Conservation (phyloP, 2,329 filamentous ascomycete species). For the Talaromyces sp. region DNA sequence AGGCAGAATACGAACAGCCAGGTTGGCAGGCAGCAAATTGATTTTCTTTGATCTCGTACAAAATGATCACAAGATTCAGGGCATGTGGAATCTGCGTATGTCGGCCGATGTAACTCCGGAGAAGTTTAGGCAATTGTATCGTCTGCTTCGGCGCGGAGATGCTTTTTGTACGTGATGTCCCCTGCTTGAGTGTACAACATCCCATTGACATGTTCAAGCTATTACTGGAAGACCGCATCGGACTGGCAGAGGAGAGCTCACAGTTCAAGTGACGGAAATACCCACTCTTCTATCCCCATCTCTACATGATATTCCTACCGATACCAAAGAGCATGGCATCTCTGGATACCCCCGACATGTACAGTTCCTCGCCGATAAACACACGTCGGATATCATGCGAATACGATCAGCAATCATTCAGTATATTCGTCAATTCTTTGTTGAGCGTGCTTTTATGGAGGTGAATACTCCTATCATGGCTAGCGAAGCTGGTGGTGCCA, state of each 20-base stretch:
- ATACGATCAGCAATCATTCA: conserved; percentile 72
- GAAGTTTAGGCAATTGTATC: conserved; percentile 59
- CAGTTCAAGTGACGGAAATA: conserved; percentile 63
- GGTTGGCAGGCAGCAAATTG: conserved; percentile 70
- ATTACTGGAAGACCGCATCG: conserved; percentile 66
- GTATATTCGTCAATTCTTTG: conserved; percentile 69
- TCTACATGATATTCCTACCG: conserved; percentile 72
- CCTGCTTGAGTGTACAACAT: neutral
- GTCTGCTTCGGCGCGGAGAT: conserved; percentile 73
- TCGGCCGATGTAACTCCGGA: conserved; percentile 36
- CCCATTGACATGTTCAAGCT: conserved; percentile 44
- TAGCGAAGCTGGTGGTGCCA: conserved; percentile 77
- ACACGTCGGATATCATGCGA: conserved; percentile 64
- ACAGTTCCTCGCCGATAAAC: conserved; percentile 73
- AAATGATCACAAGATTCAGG: conserved; percentile 68
- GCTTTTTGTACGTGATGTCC: conserved; percentile 64
- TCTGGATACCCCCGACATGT: conserved; percentile 76
- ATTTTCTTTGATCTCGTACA: conserved; percentile 79
- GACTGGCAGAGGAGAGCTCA: conserved; percentile 70
- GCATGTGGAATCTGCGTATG: conserved; percentile 63
- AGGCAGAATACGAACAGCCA: conserved; percentile 72
- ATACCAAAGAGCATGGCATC: conserved; percentile 66
- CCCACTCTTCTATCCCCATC: conserved; percentile 73
- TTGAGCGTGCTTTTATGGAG: conserved; percentile 71
- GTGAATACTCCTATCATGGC: conserved; percentile 88